Evolutionary conservation across 176 grass and related monocot species (phyloP), one percentile per base, ranked within the genome.

Genomic region (Carex littledalei): DNA sequence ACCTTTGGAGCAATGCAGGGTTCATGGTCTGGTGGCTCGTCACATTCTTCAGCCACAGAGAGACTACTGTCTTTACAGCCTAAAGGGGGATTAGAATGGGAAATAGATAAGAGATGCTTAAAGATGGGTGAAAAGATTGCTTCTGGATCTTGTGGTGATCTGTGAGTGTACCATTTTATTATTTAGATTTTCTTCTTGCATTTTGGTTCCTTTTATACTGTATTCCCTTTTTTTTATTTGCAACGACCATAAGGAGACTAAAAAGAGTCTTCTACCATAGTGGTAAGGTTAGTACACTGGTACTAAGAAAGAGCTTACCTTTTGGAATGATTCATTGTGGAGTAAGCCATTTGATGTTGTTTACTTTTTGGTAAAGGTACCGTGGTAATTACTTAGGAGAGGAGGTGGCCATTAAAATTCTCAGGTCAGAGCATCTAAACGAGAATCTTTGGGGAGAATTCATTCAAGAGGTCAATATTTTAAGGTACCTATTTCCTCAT

Each of bases 21-120:
- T 84, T 99, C 97, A 61, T 99, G 93, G 97, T 99, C 93, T 87
- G 97, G 96, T 87, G 97, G 96, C 85, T 99, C 96, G 81, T 99
- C 96, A 88, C 96, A 99, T 82, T 95, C 96, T 43, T 99, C 96
- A 89, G 93, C 93, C 45, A 83, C 93, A 20, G 96, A 95, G 85
- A 95, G 87, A 91, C 78, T 90, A 90, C 67, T 94, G 32, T 86
- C 89, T 56, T 86, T 99, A 76, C 95, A 94, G 67, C 81, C 89
- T 86, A 94, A 95, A 94, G 89, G 57, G 56, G 93, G 91, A 84
- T 16, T 31, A 32, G 93, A 95, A 63, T 99, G 93, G 90, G 93
- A 99, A 88, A 92, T 95, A 29, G 93, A 99, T 41, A 95, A 92
- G 88, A 92, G 87, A 85, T 84, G 85, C 63, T 87, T 99, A 73